Conservation (phyloP, 2,329 filamentous ascomycete species). For the Verticillium tricorpus region DNA sequence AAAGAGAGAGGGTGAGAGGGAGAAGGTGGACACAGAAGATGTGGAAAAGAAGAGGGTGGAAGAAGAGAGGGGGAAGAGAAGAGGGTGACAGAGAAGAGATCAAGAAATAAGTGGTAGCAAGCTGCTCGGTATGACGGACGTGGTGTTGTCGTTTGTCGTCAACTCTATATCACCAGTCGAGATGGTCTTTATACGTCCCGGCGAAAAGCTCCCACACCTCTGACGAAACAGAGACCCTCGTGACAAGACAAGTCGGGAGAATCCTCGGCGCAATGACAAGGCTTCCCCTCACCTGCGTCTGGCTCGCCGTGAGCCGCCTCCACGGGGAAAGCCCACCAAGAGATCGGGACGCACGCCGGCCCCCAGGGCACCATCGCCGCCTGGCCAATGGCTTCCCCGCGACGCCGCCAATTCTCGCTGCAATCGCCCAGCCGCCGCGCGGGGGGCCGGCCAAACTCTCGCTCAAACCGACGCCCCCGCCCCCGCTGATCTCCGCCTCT, state of each 20-base stretch:
- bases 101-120: too few relatives aligned
- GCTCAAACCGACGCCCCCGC: constrained; percentile 4
- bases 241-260: background rate
- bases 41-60: background rate
- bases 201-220: too few relatives aligned
- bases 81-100: too few relatives aligned
- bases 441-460: constrained; percentile 7
- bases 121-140: too few relatives aligned
- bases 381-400: constrained; percentile 5
- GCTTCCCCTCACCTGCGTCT: background rate
- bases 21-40: background rate
- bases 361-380: too few relatives aligned
- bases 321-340: background rate
- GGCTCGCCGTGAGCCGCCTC: background rate
- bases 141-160: too few relatives aligned
- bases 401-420: constrained; percentile 12
- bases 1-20: background rate
- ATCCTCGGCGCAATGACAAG: constrained; percentile 1
- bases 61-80: background rate
- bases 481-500: background rate
- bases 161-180: too few relatives aligned
- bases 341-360: background rate
- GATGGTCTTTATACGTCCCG: too few relatives aligned
- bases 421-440: constrained; percentile 1
- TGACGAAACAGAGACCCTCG: too few relatives aligned